phyloP scores from a whole-genome alignment of 805 yeast genomes.

The Zygotorulaspora chibaensis region DNA sequence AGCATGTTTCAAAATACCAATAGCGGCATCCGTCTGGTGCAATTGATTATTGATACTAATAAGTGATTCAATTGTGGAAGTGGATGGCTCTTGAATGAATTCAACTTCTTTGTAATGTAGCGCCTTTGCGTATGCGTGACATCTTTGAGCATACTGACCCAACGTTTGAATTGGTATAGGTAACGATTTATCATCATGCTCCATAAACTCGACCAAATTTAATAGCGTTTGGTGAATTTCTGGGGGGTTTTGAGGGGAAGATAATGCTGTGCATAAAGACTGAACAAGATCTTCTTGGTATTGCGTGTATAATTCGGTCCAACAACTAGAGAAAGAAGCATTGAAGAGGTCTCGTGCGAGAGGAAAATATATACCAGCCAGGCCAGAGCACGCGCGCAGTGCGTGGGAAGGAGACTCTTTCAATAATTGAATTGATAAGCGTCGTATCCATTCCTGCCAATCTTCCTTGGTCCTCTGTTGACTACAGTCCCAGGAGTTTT shows the following conservation, averaged over 20 bases:
- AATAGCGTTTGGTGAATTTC: constrained; percentile 88
- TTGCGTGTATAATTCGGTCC: constrained; percentile 87
- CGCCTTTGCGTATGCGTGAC: constrained; percentile 97
- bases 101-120: constrained; percentile 93
- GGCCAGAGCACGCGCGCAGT: constrained; percentile 82
- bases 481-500: constrained; percentile 87
- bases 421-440: constrained; percentile 76
- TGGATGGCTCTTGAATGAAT: constrained; percentile 87
- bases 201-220: constrained; percentile 93
- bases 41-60: constrained; percentile 90
- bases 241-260: constrained; percentile 90
- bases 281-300: constrained; percentile 87
- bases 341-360: constrained; percentile 88
- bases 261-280: constrained; percentile 78
- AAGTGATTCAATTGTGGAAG: constrained; percentile 86
- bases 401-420: constrained; percentile 95
- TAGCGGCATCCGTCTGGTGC: constrained; percentile 97
- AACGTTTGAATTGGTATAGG: constrained; percentile 87
- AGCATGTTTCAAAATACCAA: constrained; percentile 92
- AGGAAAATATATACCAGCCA: constrained; percentile 84
- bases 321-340: constrained; percentile 91
- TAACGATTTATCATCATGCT: constrained; percentile 90
- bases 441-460: constrained; percentile 96
- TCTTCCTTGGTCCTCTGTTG: constrained; percentile 89
- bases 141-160: constrained; percentile 88